Base-by-base conservation (phyloP, 2,329 filamentous ascomycete species). In the Fusarium sp. region DNA sequence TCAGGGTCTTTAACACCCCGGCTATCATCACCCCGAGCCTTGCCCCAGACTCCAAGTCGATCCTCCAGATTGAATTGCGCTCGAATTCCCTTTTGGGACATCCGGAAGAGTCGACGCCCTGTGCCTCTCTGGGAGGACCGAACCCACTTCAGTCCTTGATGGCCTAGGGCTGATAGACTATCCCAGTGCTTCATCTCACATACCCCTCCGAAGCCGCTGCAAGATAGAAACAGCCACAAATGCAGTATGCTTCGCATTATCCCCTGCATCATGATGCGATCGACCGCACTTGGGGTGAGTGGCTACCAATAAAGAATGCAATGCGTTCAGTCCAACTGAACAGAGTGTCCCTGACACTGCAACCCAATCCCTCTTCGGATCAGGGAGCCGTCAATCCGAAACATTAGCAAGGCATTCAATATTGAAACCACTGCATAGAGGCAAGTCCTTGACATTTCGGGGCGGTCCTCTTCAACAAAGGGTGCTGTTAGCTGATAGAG, bases 251-350 rank as follows among this genome's bases (percentile, higher is more conserved):
- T 61, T 69, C 55, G 62, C 30, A 47, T 53, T 40, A 49, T 71
- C 68, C 68, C 68, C 64, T 70, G 68, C 64, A 40, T 69, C 68
- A 56, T 45, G 60, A 42, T 49, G 46, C 52, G 59, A 70, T 70
- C 64, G 48, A 51, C 29, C 52, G 32, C 40, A 48, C 41, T 67
- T 53, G 34, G 46, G 59, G 57, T 54, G 65, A 37, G 52, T 45
- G 47, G 51, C 48, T 61, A 20, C 54, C 51, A 45, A 41, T 41
- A 32, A 46, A 51, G 47, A 61, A 40, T 49, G 27, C 16, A 51
- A 63, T 32, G 48, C 30, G 25, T 44, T 34, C 44, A 67, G 34
- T 51, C 34, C 34, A 22, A 62, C 59, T 42, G 24, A 52, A 62
- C 37, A 48, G 56, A 42, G 27, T 55, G 67, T 56, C 64, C 59